Evolutionary conservation across 495 filamentous ascomycete species (phyloP).

Genomic region (Letharia columbiana): DNA sequence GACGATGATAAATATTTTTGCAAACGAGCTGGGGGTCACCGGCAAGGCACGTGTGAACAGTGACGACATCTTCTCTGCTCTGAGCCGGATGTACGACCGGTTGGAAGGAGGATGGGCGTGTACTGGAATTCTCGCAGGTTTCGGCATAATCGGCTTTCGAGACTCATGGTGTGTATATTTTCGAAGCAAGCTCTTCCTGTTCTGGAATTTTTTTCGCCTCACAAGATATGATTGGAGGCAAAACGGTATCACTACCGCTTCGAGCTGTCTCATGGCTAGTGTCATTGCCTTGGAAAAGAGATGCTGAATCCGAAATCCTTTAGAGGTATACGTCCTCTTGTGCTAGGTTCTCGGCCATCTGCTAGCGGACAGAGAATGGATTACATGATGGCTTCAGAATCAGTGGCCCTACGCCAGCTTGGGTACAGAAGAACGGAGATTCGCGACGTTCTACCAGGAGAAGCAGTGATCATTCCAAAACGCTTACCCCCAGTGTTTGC

Average conservation of each 20-base stretch:
- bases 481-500: slow-evolving; percentile 42
- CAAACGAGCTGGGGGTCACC: slow-evolving; percentile 75
- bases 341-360: slow-evolving; percentile 67
- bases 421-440: slow-evolving; percentile 63
- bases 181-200: not conserved
- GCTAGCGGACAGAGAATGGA: slow-evolving; percentile 62
- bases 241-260: not conserved
- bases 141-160: slow-evolving; percentile 82
- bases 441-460: slow-evolving; percentile 75
- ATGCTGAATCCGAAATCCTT: slow-evolving; percentile 35
- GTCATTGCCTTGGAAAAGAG: not conserved
- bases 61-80: slow-evolving; percentile 76
- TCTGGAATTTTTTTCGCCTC: not conserved
- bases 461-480: slow-evolving; percentile 90
- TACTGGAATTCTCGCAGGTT: slow-evolving; percentile 64
- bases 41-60: slow-evolving; percentile 90
- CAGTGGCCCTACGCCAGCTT: slow-evolving; percentile 78
- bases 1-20: slow-evolving; percentile 41
- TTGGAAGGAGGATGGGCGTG: slow-evolving; percentile 83
- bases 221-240: not conserved
- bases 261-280: not conserved
- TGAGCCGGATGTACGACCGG: slow-evolving; percentile 64
- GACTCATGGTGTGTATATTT: slow-evolving; percentile 48
- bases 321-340: slow-evolving; percentile 65
- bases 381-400: slow-evolving; percentile 98